Evolutionary conservation across 768 basidiomycete species (phyloP).

Genomic region (Rhodosporidiobolus sp.): DNA sequence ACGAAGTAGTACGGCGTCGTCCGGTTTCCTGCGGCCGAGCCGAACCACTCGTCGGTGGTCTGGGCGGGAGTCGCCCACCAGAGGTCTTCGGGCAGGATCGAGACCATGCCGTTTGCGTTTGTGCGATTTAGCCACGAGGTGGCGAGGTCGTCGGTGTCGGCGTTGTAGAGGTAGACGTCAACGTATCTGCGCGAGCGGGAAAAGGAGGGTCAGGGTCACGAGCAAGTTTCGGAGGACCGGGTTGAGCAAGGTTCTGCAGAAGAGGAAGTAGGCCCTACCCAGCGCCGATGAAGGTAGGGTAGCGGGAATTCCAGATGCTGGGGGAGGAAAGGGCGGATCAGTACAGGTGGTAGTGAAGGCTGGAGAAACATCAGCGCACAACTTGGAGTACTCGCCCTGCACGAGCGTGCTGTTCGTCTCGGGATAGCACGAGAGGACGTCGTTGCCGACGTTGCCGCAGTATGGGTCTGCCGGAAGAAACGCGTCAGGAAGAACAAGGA

Average conservation of each 20-base stretch:
- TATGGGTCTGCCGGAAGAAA: constrained; percentile 43
- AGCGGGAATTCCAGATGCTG: constrained; percentile 52
- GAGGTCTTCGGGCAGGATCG: constrained; percentile 59
- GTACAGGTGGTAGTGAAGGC: constrained; percentile 59
- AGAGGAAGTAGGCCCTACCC: constrained; percentile 46
- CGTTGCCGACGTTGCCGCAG: constrained; percentile 57
- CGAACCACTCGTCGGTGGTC: constrained; percentile 46
- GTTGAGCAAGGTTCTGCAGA: constrained; percentile 57
- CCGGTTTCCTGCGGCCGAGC: constrained; percentile 52
- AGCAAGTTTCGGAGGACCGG: constrained; percentile 48
- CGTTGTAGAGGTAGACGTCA: constrained; percentile 74
- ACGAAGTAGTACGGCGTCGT: constrained; percentile 70
- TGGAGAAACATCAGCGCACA: constrained; percentile 71
- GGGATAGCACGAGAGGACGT: constrained; percentile 75
- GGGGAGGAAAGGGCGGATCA: constrained; percentile 68
- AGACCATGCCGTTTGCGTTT: constrained; percentile 58
- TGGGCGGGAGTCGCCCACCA: constrained; percentile 61
- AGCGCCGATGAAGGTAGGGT: constrained; percentile 32
- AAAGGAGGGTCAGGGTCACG: constrained; percentile 15
- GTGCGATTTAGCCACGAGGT: constrained; percentile 55
- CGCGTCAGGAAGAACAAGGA: not conserved
- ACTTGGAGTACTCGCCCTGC: constrained; percentile 72
- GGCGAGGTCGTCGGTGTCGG: constrained; percentile 60
- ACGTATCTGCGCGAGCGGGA: constrained; percentile 54
- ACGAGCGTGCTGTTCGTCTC: constrained; percentile 56